Evolutionary conservation across 495 filamentous ascomycete genomes (phyloP), one percentile per base, ranked within the genome.

Genomic region (Hypoxylon crocopeplum): DNA sequence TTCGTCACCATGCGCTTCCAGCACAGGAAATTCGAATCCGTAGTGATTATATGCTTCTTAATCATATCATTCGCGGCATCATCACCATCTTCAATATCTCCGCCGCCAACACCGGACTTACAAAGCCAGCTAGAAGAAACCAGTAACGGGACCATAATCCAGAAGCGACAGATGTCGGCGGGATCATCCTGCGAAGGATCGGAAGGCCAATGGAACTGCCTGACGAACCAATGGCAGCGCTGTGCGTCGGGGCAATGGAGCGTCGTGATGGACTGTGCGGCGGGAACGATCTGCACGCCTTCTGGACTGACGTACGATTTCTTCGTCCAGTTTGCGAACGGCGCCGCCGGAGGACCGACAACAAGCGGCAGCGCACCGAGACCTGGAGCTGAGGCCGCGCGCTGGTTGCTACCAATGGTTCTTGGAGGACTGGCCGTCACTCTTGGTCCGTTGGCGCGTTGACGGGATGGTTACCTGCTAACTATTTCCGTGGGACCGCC

Each of bases 171-270:
- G 24, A 62, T 59, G 54, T 56, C 45, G 7, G 41, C 48, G 1
- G 66, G 64, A 10, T 56, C 59, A 6, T 39, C 56, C 6, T 71
- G 69, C 52, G 41, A 58, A 6, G 68, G 59, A 15, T 48, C 66
- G 10, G 73, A 76, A 34, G 73, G 72, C 21, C 69, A 72, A 37
- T 76, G 72, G 72, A 73, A 73, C 64, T 76, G 73, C 69, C 66
- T 73, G 59, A 63, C 63, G 19, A 58, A 45, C 33, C 56, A 61
- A 16, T 76, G 65, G 62, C 73, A 76, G 58, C 72, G 73, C n/a
- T 76, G 73, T 49, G 73, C 67, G 7, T 48, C 67, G 2, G 72
- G 72, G 8, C 42, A 7, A 7, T 76, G 72, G 71, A 72, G 69
- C 56, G 69, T 38, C 11, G 67, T 64, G 20, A 56, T 71, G 59